phyloP scores from a whole-genome alignment of 2,329 filamentous ascomycete species.

The Pyrenophora tritici-repentis region DNA sequence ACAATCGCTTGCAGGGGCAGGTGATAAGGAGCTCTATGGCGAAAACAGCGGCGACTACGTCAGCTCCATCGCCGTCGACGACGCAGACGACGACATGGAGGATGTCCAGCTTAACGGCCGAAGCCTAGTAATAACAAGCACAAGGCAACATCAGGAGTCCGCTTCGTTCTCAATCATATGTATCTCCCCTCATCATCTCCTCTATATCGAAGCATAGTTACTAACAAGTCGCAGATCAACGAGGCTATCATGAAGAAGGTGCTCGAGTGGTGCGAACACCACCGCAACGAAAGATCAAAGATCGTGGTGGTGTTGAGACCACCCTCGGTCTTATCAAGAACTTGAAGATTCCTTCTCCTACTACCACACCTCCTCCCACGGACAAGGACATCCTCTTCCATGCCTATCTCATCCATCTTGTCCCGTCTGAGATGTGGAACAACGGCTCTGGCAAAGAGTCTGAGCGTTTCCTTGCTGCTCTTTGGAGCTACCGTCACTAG shows the following conservation, averaged over 20 bases:
- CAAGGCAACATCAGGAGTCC: too few species aligned
- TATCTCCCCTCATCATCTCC: too few species aligned
- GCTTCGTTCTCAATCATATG: too few species aligned
- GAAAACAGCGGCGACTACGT: conserved; percentile 80
- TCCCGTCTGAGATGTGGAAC: conserved; percentile 99
- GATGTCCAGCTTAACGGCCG: conserved; percentile 69
- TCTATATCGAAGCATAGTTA: too few species aligned
- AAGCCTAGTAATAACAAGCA: too few species aligned
- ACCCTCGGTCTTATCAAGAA: conserved; percentile 95
- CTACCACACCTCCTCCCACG: conserved; percentile 83
- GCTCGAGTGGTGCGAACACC: too few species aligned
- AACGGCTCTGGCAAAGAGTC: conserved; percentile 99
- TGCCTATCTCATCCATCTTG: conserved; percentile 96
- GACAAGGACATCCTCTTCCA: conserved; percentile 99
- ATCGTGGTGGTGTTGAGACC: conserved; percentile 70
- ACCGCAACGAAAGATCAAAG: too few species aligned
- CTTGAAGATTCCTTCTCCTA: conserved; percentile 91
- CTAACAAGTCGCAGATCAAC: not conserved
- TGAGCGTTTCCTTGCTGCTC: conserved; percentile 96
- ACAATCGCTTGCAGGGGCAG: conserved; percentile 85
- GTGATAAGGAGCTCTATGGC: conserved; percentile 84
- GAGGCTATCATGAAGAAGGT: too few species aligned
- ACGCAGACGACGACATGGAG: conserved; percentile 78
- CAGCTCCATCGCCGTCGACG: conserved; percentile 79
- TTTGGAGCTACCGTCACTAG: too few species aligned